These are phyloP conservation scores for Astrothelium subdiscretum DNA, from an alignment of 495 filamentous ascomycete species.

Conservation along the genomic window DNA sequence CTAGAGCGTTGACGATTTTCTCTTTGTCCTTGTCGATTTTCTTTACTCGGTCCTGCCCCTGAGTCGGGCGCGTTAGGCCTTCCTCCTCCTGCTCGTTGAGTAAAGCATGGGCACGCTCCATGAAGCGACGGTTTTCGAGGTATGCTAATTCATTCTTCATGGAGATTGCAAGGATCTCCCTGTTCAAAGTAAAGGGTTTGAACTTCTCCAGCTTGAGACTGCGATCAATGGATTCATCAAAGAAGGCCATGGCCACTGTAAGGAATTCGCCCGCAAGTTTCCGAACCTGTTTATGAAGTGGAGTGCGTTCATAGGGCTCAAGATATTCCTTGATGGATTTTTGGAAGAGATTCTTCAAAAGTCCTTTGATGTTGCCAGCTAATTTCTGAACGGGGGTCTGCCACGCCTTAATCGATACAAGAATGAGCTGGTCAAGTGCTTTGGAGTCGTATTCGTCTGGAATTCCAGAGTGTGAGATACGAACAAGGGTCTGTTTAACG, in stretches of 20 bases:
- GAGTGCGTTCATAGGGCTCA: conserved; percentile 5
- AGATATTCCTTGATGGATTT: conserved; percentile 5
- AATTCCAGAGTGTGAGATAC: conserved; percentile 20
- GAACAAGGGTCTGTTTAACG: conserved; percentile 24
- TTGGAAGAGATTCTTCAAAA: conserved; percentile 2
- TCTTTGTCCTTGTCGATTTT: conserved; percentile 6
- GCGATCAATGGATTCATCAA: conserved; percentile 4
- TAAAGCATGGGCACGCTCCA: neutral
- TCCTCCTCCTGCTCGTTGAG: conserved; percentile 1
- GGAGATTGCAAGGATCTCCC: neutral
- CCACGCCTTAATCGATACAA: conserved; percentile 8
- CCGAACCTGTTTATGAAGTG: conserved; percentile 11
- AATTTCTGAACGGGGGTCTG: conserved; percentile 3
- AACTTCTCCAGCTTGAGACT: conserved; percentile 8
- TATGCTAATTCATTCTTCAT: neutral
- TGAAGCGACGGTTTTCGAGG: neutral
- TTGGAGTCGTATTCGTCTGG: conserved; percentile 27
- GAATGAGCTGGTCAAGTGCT: conserved; percentile 23
- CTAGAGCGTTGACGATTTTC: conserved; percentile 25
- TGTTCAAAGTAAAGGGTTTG: conserved; percentile 7
- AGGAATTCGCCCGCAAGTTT: conserved; percentile 4
- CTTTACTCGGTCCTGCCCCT: conserved; percentile 3
- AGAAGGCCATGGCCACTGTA: conserved; percentile 4
- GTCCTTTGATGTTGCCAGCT: conserved; percentile 4
- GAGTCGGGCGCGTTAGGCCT: neutral